Conservation (phyloP, 2,329 filamentous ascomycete species). For the Pseudogymnoascus sp. region DNA sequence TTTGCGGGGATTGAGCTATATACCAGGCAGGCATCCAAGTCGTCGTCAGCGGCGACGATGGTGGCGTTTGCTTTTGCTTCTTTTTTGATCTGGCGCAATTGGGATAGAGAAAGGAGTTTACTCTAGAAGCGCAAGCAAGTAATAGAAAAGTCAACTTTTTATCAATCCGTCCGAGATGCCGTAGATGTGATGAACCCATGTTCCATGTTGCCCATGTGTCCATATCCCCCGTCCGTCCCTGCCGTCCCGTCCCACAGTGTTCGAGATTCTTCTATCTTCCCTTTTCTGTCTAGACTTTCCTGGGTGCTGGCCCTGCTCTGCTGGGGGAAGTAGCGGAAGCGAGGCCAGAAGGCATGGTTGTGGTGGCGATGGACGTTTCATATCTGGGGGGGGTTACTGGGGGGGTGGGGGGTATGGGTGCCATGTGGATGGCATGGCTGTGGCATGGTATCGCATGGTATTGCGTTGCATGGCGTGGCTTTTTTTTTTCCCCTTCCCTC, state of each 20-base stretch:
- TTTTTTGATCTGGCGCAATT: slow-evolving; percentile 1
- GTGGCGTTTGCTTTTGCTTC: neutral
- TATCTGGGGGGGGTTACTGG: neutral
- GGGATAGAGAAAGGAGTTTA: neutral
- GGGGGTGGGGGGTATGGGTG: neutral
- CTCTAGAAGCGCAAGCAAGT: neutral
- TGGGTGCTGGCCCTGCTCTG: neutral
- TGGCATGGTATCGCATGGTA: neutral
- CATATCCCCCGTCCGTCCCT: neutral
- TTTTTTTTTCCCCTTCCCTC: neutral
- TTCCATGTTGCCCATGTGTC: neutral
- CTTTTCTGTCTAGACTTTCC: neutral
- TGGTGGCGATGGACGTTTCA: neutral
- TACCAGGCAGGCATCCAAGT: neutral
- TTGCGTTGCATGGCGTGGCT: neutral
- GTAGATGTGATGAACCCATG: neutral
- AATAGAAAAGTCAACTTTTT: neutral
- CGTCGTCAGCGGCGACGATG: neutral
- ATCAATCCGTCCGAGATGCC: neutral
- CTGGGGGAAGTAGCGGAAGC: neutral
- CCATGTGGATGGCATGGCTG: neutral
- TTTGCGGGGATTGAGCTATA: slow-evolving; percentile 5
- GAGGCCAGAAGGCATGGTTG: neutral
- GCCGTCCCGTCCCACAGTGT: neutral
- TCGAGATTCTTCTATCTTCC: neutral